Evolutionary conservation across 345 rosid genomes (phyloP), one percentile per base, ranked within the genome.

Genomic region (Pseudoturritis turrita): DNA sequence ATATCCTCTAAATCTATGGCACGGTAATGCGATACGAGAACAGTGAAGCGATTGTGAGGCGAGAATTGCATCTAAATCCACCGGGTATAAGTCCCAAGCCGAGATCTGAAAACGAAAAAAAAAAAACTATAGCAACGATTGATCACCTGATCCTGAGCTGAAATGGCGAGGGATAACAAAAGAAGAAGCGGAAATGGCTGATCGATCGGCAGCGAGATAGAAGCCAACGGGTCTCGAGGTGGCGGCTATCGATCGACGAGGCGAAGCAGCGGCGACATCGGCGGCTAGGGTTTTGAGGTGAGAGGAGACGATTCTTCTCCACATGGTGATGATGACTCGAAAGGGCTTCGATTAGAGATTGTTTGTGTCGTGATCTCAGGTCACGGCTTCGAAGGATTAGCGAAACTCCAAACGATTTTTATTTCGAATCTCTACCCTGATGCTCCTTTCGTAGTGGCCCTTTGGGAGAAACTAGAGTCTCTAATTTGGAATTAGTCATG

Each of bases 221-320:
- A 65, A 39, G 14, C 58, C 60, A 13, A 79, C 8, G 56, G 59
- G 45, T 22, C 41, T 71, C 44, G 52, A 62, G 13, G 40, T 64
- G 39, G 59, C 70, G 70, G 73, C 63, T 13, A 57, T 31, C 18
- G 82, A 80, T 68, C 80, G 83, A 71, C 74, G 53, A 28, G 65
- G 55, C 8, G 81, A 25, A 19, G 62, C 25, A 23, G 67, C 47
- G 71, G 74, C 5, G 8, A 44, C 49, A 44, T 44, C 49, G 49
- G 49, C 53, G 49, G 84, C 84, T 59, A 87, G 89, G 84, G 87
- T 73, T 83, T 78, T 87, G 77, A 89, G 83, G 19, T 81, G 83
- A 23, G 89, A 84, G 70, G 74, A 65, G 40, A 76, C 65, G 72
- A 80, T 54, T 76, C 87, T 79, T 79, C 88, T 86, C 96, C 92